Evolutionary conservation across 257 asterid species (phyloP), one percentile per base, ranked within the genome.

Genomic region (Forsythia suspensa): DNA sequence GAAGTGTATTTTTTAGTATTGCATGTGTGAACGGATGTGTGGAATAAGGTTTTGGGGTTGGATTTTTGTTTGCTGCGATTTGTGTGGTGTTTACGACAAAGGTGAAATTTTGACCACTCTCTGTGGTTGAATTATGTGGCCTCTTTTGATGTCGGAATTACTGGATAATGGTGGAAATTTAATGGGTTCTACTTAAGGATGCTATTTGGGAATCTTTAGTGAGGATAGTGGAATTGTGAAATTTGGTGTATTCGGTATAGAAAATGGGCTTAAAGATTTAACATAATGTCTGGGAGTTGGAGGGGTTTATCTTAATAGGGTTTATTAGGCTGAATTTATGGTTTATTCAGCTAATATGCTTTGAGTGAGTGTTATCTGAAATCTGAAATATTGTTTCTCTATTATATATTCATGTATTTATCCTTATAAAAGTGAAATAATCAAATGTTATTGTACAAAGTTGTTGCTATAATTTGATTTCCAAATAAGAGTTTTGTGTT

Each of bases 381-480:
- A 63, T 24, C 0, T 63, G 70, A 63, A 57, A 63, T 63, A 63
- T 9, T 8, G 16, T 21, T 59, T 59, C 39, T 24, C 13, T 29
- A 63, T 10, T 21, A 34, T 29, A 8, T 24, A 29, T 63, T 11
- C 37, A 29, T 70, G 36, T n/a, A 73, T 39, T 20, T 73, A 11
- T 68, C 13, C 15, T 8, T 11, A 24, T 63, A 21, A 63, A 68
- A n/a, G 71, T 59, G 46, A 41, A 8, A 11, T 55, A 8, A 29
- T 36, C 5, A 18, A 11, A 63, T 24, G 13, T 39, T 18, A 69
- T 65, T 21, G 39, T 77, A 18, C 21, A 5, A 24, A 51, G 12
- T 16, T 76, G 66, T 70, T 34, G 39, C 38, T 44, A 43, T 46
- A 39, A 75, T 66, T 70, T 74, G 72, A 73, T 72, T 40, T 71